Evolutionary conservation across 75 land plant species (phyloP).

Genomic region (Isoetes taiwanensis): DNA sequence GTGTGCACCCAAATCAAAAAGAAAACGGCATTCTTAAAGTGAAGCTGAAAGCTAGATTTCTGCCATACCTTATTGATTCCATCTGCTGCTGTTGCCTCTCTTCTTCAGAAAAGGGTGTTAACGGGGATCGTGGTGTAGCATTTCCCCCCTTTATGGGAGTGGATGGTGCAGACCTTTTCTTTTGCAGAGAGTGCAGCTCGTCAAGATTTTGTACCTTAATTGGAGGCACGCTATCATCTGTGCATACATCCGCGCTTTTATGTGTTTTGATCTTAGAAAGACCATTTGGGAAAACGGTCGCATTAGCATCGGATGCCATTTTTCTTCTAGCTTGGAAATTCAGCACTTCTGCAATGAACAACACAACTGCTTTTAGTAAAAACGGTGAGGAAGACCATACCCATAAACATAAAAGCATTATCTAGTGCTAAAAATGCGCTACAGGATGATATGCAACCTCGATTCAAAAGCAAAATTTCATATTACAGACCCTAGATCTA

Average conservation of each 20-base stretch:
- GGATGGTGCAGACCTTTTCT: slow-evolving; percentile 56
- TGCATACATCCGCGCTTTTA: slow-evolving; percentile 26
- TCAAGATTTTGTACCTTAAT: slow-evolving; percentile 70
- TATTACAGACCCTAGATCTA: no score
- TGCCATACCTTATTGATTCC: slow-evolving; percentile 66
- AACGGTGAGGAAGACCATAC: no score
- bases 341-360: no score
- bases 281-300: slow-evolving; percentile 14
- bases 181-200: slow-evolving; percentile 77
- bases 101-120: slow-evolving; percentile 29
- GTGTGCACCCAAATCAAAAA: background rate
- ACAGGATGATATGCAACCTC: no score
- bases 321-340: no score
- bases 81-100: slow-evolving; percentile 63
- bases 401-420: no score
- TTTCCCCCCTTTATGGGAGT: slow-evolving; percentile 32
- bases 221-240: slow-evolving; percentile 53
- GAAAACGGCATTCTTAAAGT: background rate
- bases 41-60: background rate
- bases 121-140: background rate
- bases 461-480: no score
- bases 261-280: slow-evolving; percentile 17
- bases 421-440: no score
- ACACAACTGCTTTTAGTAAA: no score
- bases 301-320: no score